Evolutionary conservation across 768 basidiomycete species (phyloP).

Genomic region (Lentinula lateritia): DNA sequence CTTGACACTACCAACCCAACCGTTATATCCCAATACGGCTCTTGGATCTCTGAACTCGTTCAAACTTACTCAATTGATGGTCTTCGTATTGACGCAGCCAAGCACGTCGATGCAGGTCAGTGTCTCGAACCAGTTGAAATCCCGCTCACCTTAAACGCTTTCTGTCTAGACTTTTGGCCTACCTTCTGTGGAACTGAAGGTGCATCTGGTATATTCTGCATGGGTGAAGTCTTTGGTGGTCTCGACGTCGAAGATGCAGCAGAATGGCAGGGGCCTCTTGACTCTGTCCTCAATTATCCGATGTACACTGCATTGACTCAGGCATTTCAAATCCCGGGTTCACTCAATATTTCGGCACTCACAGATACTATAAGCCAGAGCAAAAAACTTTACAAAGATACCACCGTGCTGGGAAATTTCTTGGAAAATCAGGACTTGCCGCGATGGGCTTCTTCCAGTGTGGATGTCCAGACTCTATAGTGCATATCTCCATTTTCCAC

Average conservation of each 20-base stretch:
- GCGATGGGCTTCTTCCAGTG: conserved; percentile 67
- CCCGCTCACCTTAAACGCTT: neutral
- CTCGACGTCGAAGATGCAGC: conserved; percentile 44
- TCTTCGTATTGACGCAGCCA: conserved; percentile 75
- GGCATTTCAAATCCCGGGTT: conserved; percentile 71
- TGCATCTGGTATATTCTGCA: conserved; percentile 78
- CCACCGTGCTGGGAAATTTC: conserved; percentile 58
- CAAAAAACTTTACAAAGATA: conserved; percentile 45
- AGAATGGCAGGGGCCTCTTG: conserved; percentile 59
- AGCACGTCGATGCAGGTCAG: conserved; percentile 48
- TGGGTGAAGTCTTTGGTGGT: conserved; percentile 73
- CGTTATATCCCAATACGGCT: conserved; percentile 57
- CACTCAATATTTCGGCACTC: conserved; percentile 54
- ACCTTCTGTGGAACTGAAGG: conserved; percentile 67
- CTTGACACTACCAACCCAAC: conserved; percentile 66
- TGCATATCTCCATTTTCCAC: conserved; percentile 22
- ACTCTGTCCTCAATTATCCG: conserved; percentile 70
- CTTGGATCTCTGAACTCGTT: conserved; percentile 68
- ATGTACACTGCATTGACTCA: conserved; percentile 56
- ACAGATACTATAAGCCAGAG: conserved; percentile 46
- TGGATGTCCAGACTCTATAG: conserved; percentile 70
- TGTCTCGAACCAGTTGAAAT: neutral
- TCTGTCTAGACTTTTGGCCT: conserved; percentile 63
- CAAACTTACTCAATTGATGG: conserved; percentile 74
- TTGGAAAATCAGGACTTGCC: conserved; percentile 76